A percentile compares a stretch with the other conserved stretches of the same genome.
Conservation (phyloP, 345 rosid genomes). For the Gossypium raimondii region DNA sequence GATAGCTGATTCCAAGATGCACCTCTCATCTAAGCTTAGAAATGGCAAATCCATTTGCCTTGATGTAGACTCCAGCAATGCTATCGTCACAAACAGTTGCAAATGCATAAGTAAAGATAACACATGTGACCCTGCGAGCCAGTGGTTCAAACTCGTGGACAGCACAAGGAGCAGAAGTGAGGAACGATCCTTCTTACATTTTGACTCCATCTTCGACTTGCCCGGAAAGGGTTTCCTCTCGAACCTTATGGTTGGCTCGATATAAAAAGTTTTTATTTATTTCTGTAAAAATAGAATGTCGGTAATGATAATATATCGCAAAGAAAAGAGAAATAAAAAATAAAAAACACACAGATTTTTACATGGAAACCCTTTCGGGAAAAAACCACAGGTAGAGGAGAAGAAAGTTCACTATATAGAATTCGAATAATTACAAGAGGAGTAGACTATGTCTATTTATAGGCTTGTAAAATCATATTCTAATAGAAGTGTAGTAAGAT, state of each 20-base stretch:
- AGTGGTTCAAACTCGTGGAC: conserved; percentile 71
- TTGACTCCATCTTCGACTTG: conserved; percentile 12
- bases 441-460: too few relatives aligned
- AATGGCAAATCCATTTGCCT: conserved; percentile 58
- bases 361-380: too few relatives aligned
- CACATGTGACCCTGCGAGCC: conserved; percentile 59
- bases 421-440: too few relatives aligned
- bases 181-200: conserved; percentile 15
- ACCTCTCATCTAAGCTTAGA: conserved; percentile 44
- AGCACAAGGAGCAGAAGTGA: conserved; percentile 38
- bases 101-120: conserved; percentile 51
- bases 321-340: too few relatives aligned
- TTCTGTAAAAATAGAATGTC: too few relatives aligned
- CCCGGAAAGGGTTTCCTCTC: conserved; percentile 17
- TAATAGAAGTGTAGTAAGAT: too few relatives aligned
- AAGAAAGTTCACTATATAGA: too few relatives aligned
- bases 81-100: conserved; percentile 41
- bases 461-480: too few relatives aligned
- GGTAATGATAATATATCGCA: too few relatives aligned
- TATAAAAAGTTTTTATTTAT: not conserved
- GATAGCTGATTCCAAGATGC: conserved; percentile 80
- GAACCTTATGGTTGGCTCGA: conserved; percentile 11
- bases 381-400: too few relatives aligned
- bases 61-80: conserved; percentile 53
- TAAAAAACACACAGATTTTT: too few relatives aligned